A percentile compares a stretch with the other conserved stretches of the same genome.
Conservation (phyloP, 2,329 filamentous ascomycete genomes). For the Ophiostoma piceae region DNA sequence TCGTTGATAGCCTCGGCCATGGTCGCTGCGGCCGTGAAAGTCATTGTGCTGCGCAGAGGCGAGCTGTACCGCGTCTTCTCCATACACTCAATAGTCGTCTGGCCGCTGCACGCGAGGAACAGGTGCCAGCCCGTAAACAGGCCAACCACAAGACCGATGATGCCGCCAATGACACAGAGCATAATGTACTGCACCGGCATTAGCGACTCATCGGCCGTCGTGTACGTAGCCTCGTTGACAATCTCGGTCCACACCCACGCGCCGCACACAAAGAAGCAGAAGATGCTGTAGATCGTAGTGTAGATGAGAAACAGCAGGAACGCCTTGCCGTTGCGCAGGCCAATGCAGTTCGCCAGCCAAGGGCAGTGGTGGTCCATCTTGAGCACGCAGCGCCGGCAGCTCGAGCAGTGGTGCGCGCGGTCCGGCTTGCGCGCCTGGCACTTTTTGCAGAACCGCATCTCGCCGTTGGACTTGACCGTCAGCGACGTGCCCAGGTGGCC, state of each 20-base stretch:
- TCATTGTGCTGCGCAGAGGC: conserved; percentile 59
- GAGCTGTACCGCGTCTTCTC: conserved; percentile 94
- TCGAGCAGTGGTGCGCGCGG: conserved; percentile 93
- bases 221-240: conserved; percentile 50
- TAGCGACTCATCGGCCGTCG: conserved; percentile 68
- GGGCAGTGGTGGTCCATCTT: conserved; percentile 99
- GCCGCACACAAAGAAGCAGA: conserved; percentile 69
- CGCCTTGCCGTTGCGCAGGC: conserved; percentile 89
- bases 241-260: conserved; percentile 85
- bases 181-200: conserved; percentile 90
- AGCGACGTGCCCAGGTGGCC: conserved; percentile 51
- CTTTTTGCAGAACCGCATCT: conserved; percentile 91
- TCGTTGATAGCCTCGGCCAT: conserved; percentile 43
- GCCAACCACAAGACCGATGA: conserved; percentile 82
- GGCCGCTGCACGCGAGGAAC: conserved; percentile 67
- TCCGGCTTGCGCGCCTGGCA: conserved; percentile 93
- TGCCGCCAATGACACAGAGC: conserved; percentile 77
- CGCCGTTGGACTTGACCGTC: conserved; percentile 88
- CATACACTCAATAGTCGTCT: conserved; percentile 93
- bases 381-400: conserved; percentile 86
- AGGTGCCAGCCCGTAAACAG: conserved; percentile 93
- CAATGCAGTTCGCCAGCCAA: conserved; percentile 94
- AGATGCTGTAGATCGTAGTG: conserved; percentile 77
- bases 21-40: conserved; percentile 58
- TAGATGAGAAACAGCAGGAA: conserved; percentile 92